phyloP scores from a whole-genome alignment of 1,284 basidiomycete genomes.

The Sphagnurus paluster region DNA sequence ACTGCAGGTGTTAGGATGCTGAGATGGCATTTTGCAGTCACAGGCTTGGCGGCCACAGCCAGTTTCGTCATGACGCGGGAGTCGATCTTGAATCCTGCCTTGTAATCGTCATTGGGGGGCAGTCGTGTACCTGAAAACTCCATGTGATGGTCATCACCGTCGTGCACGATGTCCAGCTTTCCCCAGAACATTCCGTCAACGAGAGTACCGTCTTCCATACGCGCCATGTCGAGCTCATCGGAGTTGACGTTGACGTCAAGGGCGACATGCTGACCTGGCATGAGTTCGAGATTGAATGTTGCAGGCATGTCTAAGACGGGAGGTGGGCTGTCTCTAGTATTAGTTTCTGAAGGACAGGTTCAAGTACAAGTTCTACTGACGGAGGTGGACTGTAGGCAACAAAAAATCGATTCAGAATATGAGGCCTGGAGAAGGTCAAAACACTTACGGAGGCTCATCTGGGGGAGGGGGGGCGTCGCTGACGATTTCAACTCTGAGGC shows the following conservation, averaged over 20 bases:
- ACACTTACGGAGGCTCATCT: constrained; percentile 67
- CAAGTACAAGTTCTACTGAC: constrained; percentile 43
- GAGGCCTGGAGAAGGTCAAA: constrained; percentile 1
- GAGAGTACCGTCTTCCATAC: constrained; percentile 81
- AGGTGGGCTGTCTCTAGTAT: constrained; percentile 54
- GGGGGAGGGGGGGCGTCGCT: constrained; percentile 78
- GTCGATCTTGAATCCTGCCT: constrained; percentile 71
- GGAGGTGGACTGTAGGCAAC: constrained; percentile 55
- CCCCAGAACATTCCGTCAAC: constrained; percentile 85
- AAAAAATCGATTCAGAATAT: constrained; percentile 11
- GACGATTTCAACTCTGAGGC: constrained; percentile 78
- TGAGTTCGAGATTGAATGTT: constrained; percentile 75
- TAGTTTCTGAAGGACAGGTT: constrained; percentile 13
- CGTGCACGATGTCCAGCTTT: constrained; percentile 76
- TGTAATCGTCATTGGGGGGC: constrained; percentile 58
- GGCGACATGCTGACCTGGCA: constrained; percentile 71
- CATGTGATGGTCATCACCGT: constrained; percentile 71
- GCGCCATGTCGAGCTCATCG: constrained; percentile 80
- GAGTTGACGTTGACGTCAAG: constrained; percentile 75
- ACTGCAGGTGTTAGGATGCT: constrained; percentile 66
- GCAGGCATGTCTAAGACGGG: constrained; percentile 85
- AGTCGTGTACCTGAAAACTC: constrained; percentile 79
- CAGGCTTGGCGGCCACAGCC: constrained; percentile 66
- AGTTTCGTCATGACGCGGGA: constrained; percentile 72
- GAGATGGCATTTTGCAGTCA: constrained; percentile 71